Evolutionary conservation across 345 rosid genomes (phyloP), one percentile per base, ranked within the genome.

Genomic region (Salix arbutifolia): DNA sequence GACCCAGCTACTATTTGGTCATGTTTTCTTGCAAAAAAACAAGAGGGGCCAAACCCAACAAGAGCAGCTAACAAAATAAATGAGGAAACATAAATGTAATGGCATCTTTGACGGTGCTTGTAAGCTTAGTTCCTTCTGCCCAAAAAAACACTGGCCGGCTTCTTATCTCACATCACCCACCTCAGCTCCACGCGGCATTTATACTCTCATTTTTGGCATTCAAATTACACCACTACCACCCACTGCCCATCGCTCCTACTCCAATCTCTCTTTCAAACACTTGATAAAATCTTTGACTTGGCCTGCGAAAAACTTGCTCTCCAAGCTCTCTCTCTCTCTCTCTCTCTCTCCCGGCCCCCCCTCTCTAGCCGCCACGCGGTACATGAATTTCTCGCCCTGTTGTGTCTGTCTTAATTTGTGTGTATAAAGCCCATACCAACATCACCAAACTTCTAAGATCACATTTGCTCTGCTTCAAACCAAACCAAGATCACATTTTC

Each of bases 61-160:
- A 46, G 50, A 46, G 50, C 4, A 46, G 16, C 50, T 1, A 14
- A 4, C 8, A 25, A 17, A 62, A 8, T 61, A 4, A 56, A 9
- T 11, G 28, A 56, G 28, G 62, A 56, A 56, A 56, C 28, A 58
- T 53, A 3, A 58, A 58, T n/a, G 65, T 56, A n/a, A 10, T 37
- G 21, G 56, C 23, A 2, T 30, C 16, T 23, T 17, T 16, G 85
- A 18, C 76, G 25, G 79, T 42, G 67, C 61, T 9, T 58, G 77
- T 19, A 64, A 75, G 56, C 30, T 72, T 14, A 17, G 21, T 21
- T 11, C 4, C 3, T 4, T 38, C 2, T 2, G 0, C 17, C 64
- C 28, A 40, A 58, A 82, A 81, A 6, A 82, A 74, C 4, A 60
- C 46, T 84, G 88, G 84, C 90, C 88, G 88, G 90, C 87, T 75